Conservation (phyloP, 139 green algal genomes). For the Klebsormidium nitens region DNA sequence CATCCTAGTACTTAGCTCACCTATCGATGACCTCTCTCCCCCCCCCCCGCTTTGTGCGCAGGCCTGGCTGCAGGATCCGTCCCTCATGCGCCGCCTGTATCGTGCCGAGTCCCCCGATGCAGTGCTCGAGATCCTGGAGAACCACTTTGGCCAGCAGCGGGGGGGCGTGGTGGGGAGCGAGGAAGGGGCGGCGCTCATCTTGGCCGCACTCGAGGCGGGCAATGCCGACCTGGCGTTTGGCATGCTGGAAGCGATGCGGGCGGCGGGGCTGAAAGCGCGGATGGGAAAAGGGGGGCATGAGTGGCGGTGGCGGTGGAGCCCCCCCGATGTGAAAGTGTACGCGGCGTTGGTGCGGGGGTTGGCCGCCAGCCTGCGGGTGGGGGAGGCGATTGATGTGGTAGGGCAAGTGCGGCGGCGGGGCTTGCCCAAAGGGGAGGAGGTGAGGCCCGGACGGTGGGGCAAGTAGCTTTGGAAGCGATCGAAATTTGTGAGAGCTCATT, state of each 20-base stretch:
- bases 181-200: conserved; percentile 38
- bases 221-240: conserved; percentile 60
- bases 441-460: too few relatives aligned
- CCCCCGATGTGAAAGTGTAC: conserved; percentile 50
- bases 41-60: too few relatives aligned
- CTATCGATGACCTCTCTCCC: too few relatives aligned
- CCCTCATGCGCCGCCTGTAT: too few relatives aligned
- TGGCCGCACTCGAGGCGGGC: conserved; percentile 49
- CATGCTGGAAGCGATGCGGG: conserved; percentile 61
- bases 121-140: conserved; percentile 11
- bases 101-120: too few relatives aligned
- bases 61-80: too few relatives aligned
- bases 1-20: too few relatives aligned
- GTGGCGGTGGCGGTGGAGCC: conserved; percentile 50
- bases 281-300: not conserved
- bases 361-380: conserved; percentile 56
- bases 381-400: conserved; percentile 61
- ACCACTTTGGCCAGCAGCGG: not conserved
- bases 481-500: not conserved
- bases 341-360: conserved; percentile 62
- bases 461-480: conserved; percentile 11
- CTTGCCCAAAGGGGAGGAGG: conserved; percentile 42
- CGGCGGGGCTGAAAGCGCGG: not conserved
- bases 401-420: conserved; percentile 56
- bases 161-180: not conserved